Percentiles rank a stretch among this genome's conserved stretches.
Evolutionary conservation across 2,329 filamentous ascomycete species (phyloP).

Genomic region (Aurifilum marmelostoma): DNA sequence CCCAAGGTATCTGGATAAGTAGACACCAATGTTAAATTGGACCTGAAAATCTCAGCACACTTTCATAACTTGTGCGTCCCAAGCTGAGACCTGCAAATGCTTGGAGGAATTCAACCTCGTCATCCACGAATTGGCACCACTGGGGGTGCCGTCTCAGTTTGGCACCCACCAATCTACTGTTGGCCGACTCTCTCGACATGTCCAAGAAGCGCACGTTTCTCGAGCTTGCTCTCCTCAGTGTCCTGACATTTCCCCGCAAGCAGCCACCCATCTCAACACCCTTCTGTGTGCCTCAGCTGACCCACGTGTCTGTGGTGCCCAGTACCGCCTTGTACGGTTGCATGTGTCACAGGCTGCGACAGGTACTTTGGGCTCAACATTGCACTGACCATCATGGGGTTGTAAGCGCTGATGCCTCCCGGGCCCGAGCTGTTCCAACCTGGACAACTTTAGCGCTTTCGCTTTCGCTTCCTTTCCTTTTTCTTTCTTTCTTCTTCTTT

Average conservation of each 20-base stretch:
- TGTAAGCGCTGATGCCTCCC: slow-evolving; percentile 2
- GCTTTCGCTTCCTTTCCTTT: not conserved
- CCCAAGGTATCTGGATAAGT: not conserved
- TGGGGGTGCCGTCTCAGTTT: not conserved
- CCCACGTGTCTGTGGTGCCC: not conserved
- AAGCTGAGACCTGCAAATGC: not conserved
- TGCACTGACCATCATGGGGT: slow-evolving; percentile 66
- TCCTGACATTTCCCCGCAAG: not conserved
- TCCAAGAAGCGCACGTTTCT: not conserved
- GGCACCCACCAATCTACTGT: not conserved
- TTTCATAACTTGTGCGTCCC: too few species aligned
- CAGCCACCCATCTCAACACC: too few species aligned
- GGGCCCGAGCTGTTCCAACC: not conserved
- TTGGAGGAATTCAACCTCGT: not conserved
- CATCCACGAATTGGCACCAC: not conserved
- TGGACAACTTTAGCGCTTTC: not conserved
- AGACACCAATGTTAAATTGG: not conserved
- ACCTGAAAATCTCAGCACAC: too few species aligned
- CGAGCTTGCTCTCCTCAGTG: not conserved
- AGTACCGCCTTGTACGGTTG: slow-evolving; percentile 71
- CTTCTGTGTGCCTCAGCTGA: not conserved
- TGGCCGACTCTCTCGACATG: not conserved
- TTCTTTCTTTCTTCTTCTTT: not conserved
- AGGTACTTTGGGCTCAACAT: slow-evolving; percentile 68
- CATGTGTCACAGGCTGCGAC: slow-evolving; percentile 66